A percentile compares a stretch with the other conserved stretches of the same genome.
These are phyloP conservation scores for Pseudodiploospora longispora DNA, from an alignment of 2,329 filamentous ascomycete species.

Conservation along the genomic window DNA sequence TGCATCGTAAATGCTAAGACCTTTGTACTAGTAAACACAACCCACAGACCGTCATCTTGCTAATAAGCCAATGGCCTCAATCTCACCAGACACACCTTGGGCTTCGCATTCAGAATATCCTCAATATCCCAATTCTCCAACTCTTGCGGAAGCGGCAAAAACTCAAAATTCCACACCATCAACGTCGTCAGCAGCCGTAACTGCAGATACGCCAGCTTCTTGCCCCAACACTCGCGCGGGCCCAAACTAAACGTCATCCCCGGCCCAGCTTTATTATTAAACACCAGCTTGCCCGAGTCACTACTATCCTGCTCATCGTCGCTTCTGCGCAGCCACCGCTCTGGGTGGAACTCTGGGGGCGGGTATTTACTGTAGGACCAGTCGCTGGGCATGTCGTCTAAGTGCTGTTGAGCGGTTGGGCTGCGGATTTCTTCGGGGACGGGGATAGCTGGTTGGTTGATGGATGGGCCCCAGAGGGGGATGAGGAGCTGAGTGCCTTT, in stretches of 20 bases:
- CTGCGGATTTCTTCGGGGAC: conserved; percentile 14
- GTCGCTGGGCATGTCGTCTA: conserved; percentile 11
- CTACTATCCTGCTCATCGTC: neutral
- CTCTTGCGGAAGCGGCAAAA: conserved; percentile 6
- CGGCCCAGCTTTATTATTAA: conserved; percentile 25
- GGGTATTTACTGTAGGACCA: too few species aligned
- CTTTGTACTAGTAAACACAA: too few species aligned
- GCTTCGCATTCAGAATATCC: too few species aligned
- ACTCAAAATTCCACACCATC: conserved; percentile 30
- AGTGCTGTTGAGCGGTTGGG: conserved; percentile 15
- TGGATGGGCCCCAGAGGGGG: conserved; percentile 17
- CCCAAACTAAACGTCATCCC: conserved; percentile 27
- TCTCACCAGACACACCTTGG: too few species aligned
- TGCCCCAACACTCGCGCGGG: conserved; percentile 29
- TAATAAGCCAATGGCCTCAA: too few species aligned
- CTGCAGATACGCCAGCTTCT: conserved; percentile 26
- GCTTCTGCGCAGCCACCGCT: conserved; percentile 24
- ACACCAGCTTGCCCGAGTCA: conserved; percentile 9
- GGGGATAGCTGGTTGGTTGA: conserved; percentile 6
- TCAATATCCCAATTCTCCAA: neutral
- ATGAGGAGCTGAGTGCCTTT: conserved; percentile 24
- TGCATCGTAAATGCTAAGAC: too few species aligned
- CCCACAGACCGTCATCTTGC: too few species aligned
- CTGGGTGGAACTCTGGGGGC: conserved; percentile 22
- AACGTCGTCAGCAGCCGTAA: conserved; percentile 26